A percentile compares a stretch with the other conserved stretches of the same genome.
phyloP scores from a whole-genome alignment of 2,329 filamentous ascomycete species.

The Penicillium sp. region DNA sequence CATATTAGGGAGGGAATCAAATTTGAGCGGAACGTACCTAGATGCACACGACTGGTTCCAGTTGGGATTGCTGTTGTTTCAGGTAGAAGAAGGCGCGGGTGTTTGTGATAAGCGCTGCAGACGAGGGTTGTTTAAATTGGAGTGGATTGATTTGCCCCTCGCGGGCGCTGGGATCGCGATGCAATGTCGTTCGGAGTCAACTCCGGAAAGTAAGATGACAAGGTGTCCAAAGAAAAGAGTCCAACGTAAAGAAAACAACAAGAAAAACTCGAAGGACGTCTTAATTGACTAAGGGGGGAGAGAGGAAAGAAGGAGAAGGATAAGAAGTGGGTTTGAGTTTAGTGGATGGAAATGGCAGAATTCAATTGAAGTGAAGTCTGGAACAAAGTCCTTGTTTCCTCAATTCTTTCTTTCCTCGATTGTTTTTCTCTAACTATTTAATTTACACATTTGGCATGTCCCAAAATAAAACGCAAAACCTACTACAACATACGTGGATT shows the following conservation, averaged over 20 bases:
- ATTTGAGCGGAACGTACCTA: neutral
- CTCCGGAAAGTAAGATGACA: neutral
- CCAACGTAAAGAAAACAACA: neutral
- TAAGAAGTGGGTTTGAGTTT: neutral
- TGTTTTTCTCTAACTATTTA: neutral
- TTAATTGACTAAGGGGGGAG: neutral
- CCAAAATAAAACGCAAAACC: neutral
- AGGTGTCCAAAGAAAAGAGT: neutral
- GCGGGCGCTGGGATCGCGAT: constrained; percentile 15
- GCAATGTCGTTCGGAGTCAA: neutral
- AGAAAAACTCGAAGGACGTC: neutral
- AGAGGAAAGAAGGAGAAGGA: neutral
- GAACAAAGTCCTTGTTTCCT: neutral
- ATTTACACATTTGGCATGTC: neutral
- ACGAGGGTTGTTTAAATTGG: constrained; percentile 8
- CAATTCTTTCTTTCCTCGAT: neutral
- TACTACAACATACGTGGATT: neutral
- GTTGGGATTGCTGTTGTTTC: constrained; percentile 13
- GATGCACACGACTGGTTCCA: neutral
- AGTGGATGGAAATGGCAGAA: constrained; percentile 14
- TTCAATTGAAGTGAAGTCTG: neutral
- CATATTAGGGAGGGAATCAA: neutral
- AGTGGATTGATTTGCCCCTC: constrained; percentile 21
- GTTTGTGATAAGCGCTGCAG: constrained; percentile 24
- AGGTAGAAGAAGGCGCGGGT: constrained; percentile 21